Conservation (phyloP, 257 asterid species). For the Fraxinus quadrangulata region DNA sequence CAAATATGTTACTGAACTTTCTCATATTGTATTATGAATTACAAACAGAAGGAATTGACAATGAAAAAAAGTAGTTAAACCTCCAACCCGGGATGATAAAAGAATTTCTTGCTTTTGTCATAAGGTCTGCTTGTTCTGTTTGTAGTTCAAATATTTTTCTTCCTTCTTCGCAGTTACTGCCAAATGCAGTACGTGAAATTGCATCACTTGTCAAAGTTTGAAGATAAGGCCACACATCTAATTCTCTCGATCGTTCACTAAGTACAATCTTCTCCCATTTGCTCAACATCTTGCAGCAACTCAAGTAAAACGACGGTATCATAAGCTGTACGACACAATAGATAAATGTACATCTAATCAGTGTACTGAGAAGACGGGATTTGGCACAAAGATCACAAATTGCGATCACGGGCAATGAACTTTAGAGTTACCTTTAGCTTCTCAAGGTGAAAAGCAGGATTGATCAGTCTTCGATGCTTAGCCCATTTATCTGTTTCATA, state of each 20-base stretch:
- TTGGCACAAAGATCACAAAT: conserved; percentile 3
- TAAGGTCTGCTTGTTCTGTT: conserved; percentile 37
- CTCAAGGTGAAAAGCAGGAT: conserved; percentile 56
- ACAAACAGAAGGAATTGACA: neutral
- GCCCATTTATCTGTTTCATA: conserved; percentile 60
- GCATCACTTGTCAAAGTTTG: conserved; percentile 57
- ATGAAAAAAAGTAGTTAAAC: conserved; percentile 11
- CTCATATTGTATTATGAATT: neutral
- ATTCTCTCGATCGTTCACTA: conserved; percentile 37
- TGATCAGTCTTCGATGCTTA: conserved; percentile 52
- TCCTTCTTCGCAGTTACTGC: conserved; percentile 63
- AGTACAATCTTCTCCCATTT: conserved; percentile 50
- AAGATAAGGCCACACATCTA: conserved; percentile 62
- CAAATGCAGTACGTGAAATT: conserved; percentile 67
- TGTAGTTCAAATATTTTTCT: conserved; percentile 60
- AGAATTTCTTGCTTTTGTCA: conserved; percentile 19
- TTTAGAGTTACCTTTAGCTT: conserved; percentile 42
- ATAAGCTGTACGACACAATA: conserved; percentile 32
- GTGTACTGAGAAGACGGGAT: neutral
- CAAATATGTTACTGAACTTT: neutral
- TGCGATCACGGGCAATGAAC: neutral
- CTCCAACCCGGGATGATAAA: conserved; percentile 49
- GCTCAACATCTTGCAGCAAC: conserved; percentile 57
- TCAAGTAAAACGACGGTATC: conserved; percentile 52
- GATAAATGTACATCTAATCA: neutral